Evolutionary conservation across 2,329 filamentous ascomycete genomes (phyloP).

Genomic region (Epichloe elymi): DNA sequence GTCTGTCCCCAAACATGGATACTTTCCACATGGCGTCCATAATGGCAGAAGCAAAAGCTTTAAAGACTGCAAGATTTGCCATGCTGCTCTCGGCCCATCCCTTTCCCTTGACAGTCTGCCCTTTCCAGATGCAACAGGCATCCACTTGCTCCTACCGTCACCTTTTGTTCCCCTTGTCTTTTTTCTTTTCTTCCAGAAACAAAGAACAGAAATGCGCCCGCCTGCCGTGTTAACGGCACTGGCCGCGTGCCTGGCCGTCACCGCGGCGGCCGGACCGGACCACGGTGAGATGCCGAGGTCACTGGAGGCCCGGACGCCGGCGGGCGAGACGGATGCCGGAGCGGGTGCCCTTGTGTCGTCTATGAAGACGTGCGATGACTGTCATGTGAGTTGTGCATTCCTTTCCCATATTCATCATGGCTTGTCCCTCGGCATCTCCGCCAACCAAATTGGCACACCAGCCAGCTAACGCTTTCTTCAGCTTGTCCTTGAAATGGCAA

Average conservation of each 20-base stretch:
- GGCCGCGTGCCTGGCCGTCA: not conserved
- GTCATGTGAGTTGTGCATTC: not conserved
- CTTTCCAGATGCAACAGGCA: not conserved
- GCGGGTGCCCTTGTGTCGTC: not conserved
- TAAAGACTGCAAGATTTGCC: too few species aligned
- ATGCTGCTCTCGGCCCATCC: too few species aligned
- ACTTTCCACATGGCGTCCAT: too few species aligned
- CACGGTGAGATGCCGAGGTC: not conserved
- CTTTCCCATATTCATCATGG: too few species aligned
- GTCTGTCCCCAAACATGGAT: too few species aligned
- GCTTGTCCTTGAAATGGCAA: conserved; percentile 17
- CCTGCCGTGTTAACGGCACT: not conserved
- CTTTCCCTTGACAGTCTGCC: too few species aligned
- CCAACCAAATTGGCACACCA: not conserved
- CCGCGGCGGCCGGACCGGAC: not conserved
- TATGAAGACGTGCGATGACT: conserved; percentile 3
- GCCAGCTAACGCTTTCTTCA: not conserved
- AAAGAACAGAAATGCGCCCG: not conserved
- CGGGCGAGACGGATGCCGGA: not conserved
- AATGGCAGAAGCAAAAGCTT: too few species aligned
- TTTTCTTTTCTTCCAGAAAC: not conserved
- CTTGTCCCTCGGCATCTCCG: not conserved
- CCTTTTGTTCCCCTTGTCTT: not conserved
- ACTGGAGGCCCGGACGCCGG: not conserved
- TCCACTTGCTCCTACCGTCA: not conserved